phyloP scores from a whole-genome alignment of 2,329 filamentous ascomycete genomes.

The Nemania serpens region DNA sequence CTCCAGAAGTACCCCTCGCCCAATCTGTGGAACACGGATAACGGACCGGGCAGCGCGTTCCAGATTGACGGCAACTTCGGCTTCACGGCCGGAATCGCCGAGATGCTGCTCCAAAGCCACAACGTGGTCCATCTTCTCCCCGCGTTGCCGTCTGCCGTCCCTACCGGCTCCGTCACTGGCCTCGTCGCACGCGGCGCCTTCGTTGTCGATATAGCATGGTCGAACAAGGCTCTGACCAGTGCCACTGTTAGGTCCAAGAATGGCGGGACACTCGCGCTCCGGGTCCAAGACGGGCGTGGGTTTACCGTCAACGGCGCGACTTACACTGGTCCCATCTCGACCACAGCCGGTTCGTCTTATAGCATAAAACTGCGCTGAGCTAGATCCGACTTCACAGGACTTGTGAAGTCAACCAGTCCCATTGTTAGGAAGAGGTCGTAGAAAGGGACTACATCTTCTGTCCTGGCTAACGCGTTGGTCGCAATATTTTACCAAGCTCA shows the following conservation, averaged over 20 bases:
- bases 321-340: slow-evolving; percentile 23
- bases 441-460: no score
- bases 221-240: slow-evolving; percentile 21
- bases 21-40: slow-evolving; percentile 42
- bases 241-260: slow-evolving; percentile 33
- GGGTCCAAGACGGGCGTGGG: slow-evolving; percentile 24
- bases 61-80: slow-evolving; percentile 59
- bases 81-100: slow-evolving; percentile 36
- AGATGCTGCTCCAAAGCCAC: slow-evolving; percentile 15
- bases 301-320: slow-evolving; percentile 30
- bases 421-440: no score
- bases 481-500: no score
- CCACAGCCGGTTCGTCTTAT: background rate
- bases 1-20: slow-evolving; percentile 45
- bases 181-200: slow-evolving; percentile 33
- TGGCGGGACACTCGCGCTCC: slow-evolving; percentile 30
- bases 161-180: slow-evolving; percentile 31
- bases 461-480: no score
- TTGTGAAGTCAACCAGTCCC: no score
- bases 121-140: slow-evolving; percentile 34
- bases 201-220: slow-evolving; percentile 32
- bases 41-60: slow-evolving; percentile 38
- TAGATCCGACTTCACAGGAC: background rate
- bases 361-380: background rate
- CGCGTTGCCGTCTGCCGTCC: slow-evolving; percentile 33